Conservation (phyloP, 2,329 filamentous ascomycete genomes). For the Clonostachys rhizophaga region DNA sequence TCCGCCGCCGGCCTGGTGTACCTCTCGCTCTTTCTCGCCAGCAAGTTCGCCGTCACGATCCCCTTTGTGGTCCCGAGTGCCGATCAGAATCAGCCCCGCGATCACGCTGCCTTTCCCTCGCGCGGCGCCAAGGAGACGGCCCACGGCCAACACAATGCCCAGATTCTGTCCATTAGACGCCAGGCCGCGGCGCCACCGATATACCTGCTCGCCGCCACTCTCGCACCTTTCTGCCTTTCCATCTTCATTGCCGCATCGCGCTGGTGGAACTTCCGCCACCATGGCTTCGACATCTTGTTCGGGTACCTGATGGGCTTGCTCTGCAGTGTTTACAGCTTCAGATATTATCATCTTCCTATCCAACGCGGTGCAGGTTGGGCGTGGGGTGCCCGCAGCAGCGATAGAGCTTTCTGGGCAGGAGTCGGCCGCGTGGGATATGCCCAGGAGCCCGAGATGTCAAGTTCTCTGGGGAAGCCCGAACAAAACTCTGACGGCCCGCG, state of each 20-base stretch:
- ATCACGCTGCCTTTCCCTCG: constrained; percentile 69
- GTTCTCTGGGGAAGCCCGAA: too few relatives aligned
- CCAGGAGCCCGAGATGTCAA: background rate
- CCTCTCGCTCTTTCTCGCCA: constrained; percentile 80
- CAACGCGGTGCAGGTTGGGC: constrained; percentile 75
- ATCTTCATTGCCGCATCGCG: constrained; percentile 82
- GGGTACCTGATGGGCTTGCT: constrained; percentile 75
- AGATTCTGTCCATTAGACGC: constrained; percentile 43
- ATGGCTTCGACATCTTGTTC: constrained; percentile 87
- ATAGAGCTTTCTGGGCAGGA: constrained; percentile 75
- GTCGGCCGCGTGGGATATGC: constrained; percentile 58
- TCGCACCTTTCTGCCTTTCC: constrained; percentile 69
- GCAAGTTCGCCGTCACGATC: constrained; percentile 72
- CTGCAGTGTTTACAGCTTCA: constrained; percentile 70
- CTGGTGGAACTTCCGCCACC: constrained; percentile 85
- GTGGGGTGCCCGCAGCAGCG: constrained; percentile 72
- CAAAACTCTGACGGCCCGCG: too few relatives aligned
- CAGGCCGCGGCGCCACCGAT: constrained; percentile 79
- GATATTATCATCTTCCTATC: constrained; percentile 82
- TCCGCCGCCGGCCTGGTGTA: constrained; percentile 80
- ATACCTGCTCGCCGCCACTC: constrained; percentile 66
- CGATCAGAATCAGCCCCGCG: constrained; percentile 33
- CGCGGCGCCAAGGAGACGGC: constrained; percentile 36
- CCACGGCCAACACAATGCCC: constrained; percentile 20
- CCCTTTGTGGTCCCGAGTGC: constrained; percentile 56